Base-by-base conservation (phyloP, 2,329 filamentous ascomycete genomes). In the Colletotrichum kahawae region DNA sequence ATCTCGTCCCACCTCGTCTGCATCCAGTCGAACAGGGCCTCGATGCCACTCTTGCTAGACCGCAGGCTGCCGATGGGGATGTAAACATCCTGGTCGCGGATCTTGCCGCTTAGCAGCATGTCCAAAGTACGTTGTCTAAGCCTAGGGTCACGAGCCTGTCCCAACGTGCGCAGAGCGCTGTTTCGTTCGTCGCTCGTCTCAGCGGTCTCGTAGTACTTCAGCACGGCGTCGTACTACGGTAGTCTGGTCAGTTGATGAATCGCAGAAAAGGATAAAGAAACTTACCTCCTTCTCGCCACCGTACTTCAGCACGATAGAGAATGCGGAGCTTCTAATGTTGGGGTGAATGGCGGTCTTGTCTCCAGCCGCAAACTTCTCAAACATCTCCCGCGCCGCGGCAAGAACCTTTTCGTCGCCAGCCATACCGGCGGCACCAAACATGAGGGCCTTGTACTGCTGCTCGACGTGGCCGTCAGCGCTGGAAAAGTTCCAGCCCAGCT, bases 71-170 rank as follows among this genome's bases (percentile, higher is more conserved):
- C 91, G 51, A 97, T 91, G 2, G 96, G 96, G 82, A 98, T 92
- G 86, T 98, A 98, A 78, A 98, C 93, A 83, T 98, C 96, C 84
- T 98, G 96, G 78, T 94, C 95, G 88, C 97, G 98, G 85, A 98
- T 94, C 78, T 98, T 93, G 76, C 93, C 92, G 82, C 92, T 92
- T 72, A 96, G 89, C 36, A 95, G 90, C 77, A 98, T 88, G 34
- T 88, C 90, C 16, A 98, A 90, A 4, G 95, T 96, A 76, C 92
- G 92, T 87, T 97, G 88, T 83, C 98, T 96, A 64, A 98, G 91
- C 78, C 93, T 92, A 2, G 95, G 93, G 71, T 94, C 90, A 82
- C 93, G 93, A 62, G 95, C 92, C 66, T 95, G 92, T 66, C 96
- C 96, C 27, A 98, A 90, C 36, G 91, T 92, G 79, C 96, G 95